Conservation (phyloP, 805 yeast species). For the Saccharomycopsis amapae region DNA sequence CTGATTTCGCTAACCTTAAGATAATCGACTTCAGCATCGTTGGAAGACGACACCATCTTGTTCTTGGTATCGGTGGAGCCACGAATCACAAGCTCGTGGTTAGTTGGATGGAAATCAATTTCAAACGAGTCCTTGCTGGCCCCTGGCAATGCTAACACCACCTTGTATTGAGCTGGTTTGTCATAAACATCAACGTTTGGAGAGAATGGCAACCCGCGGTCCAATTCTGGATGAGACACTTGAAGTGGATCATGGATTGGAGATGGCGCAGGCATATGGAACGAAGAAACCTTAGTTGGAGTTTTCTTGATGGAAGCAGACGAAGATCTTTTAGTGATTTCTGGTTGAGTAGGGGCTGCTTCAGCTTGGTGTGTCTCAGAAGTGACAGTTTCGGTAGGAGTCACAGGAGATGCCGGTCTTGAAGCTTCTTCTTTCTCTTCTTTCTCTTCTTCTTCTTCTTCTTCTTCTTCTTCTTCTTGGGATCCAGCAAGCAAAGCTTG, state of each 20-base stretch:
- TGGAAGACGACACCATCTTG: constrained; percentile 22
- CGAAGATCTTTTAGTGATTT: neutral
- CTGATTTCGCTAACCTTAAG: constrained; percentile 46
- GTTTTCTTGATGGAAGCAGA: neutral
- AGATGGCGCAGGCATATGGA: constrained; percentile 28
- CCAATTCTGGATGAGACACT: constrained; percentile 39
- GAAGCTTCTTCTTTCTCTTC: constrained; percentile 10
- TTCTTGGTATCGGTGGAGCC: constrained; percentile 31
- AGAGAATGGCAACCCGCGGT: constrained; percentile 41
- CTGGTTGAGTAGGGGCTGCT: neutral
- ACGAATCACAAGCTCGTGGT: constrained; percentile 44
- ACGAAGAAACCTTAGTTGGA: constrained; percentile 7
- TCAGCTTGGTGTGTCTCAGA: no score
- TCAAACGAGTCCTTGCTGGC: constrained; percentile 45
- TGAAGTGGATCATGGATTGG: constrained; percentile 36
- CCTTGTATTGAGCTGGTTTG: constrained; percentile 36
- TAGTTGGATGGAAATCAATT: constrained; percentile 53
- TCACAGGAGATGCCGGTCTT: neutral
- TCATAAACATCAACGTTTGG: constrained; percentile 57
- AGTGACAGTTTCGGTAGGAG: no score
- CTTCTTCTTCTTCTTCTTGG: constrained; percentile 12
- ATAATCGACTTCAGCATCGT: constrained; percentile 28
- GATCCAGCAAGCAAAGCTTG: constrained; percentile 17
- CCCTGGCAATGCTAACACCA: constrained; percentile 53
- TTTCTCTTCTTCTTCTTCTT: constrained; percentile 8